These are phyloP conservation scores for Mycena epipterygia DNA, from an alignment of 768 basidiomycete genomes.

Conservation along the genomic window DNA sequence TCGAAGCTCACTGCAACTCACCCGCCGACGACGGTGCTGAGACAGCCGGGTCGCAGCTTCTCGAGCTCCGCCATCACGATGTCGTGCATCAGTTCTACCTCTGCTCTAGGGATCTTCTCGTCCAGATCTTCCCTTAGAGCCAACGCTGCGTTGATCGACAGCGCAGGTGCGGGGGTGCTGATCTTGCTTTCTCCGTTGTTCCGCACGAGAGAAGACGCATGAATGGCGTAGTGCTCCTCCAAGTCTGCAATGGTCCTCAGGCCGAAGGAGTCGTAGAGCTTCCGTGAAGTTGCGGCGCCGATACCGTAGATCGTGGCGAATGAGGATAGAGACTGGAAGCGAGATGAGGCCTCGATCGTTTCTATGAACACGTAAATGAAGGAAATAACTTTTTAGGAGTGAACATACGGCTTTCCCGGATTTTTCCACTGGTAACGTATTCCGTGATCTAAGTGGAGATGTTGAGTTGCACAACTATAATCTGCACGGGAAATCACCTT, in stretches of 20 bases:
- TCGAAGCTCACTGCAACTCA: constrained; percentile 47
- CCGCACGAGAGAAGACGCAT: constrained; percentile 34
- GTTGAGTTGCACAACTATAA: neutral
- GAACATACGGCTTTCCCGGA: constrained; percentile 68
- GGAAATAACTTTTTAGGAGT: neutral
- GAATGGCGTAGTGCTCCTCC: constrained; percentile 72
- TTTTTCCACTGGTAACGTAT: constrained; percentile 65
- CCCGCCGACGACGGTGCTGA: constrained; percentile 88
- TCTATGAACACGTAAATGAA: constrained; percentile 49
- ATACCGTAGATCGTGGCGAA: constrained; percentile 82
- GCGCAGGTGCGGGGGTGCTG: constrained; percentile 41
- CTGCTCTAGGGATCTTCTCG: constrained; percentile 71
- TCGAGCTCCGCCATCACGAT: constrained; percentile 78
- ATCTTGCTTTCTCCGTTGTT: constrained; percentile 31
- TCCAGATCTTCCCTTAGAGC: constrained; percentile 70
- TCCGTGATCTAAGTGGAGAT: constrained; percentile 67
- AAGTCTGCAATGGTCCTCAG: constrained; percentile 79
- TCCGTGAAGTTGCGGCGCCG: constrained; percentile 77
- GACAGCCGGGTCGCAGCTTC: constrained; percentile 73
- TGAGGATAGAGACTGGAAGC: constrained; percentile 67
- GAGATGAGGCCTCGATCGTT: constrained; percentile 59
- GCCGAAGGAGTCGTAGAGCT: constrained; percentile 70
- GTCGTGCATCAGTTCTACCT: constrained; percentile 84
- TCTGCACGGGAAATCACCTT: constrained; percentile 54
- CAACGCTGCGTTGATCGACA: constrained; percentile 71